phyloP scores from a whole-genome alignment of 345 rosid genomes.

The Euclidium syriacum region DNA sequence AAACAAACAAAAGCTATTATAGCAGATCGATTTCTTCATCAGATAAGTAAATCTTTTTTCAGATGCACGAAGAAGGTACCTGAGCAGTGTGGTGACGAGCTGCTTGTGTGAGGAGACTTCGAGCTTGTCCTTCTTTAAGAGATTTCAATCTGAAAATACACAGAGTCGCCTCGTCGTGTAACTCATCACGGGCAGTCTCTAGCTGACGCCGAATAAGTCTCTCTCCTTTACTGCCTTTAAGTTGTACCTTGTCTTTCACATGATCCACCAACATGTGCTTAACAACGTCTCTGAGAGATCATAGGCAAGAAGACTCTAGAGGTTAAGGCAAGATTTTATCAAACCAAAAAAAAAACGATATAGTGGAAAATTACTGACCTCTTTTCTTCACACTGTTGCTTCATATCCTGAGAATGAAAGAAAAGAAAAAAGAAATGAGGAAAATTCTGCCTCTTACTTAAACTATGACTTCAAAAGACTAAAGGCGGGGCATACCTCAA shows the following conservation, averaged over 20 bases:
- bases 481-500: conserved; percentile 54
- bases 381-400: conserved; percentile 93
- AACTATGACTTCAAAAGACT: background rate
- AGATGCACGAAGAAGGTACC: conserved; percentile 37
- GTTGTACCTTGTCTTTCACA: conserved; percentile 67
- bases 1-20: conserved; percentile 9
- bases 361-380: conserved; percentile 42
- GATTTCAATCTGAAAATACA: conserved; percentile 89
- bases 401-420: conserved; percentile 76
- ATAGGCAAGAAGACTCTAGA: conserved; percentile 24
- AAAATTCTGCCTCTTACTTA: background rate
- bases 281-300: conserved; percentile 52
- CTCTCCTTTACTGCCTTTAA: conserved; percentile 67
- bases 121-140: conserved; percentile 82
- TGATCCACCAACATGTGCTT: conserved; percentile 75
- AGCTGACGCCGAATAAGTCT: conserved; percentile 49
- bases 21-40: background rate
- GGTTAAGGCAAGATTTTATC: background rate
- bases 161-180: conserved; percentile 70
- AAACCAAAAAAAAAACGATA: conserved; percentile 17
- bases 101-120: conserved; percentile 91
- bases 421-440: background rate
- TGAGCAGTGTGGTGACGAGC: conserved; percentile 96
- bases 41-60: background rate
- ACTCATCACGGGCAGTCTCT: conserved; percentile 69